phyloP scores from a whole-genome alignment of 169 alveolate genomes.

The Miamiensis avidus region DNA sequence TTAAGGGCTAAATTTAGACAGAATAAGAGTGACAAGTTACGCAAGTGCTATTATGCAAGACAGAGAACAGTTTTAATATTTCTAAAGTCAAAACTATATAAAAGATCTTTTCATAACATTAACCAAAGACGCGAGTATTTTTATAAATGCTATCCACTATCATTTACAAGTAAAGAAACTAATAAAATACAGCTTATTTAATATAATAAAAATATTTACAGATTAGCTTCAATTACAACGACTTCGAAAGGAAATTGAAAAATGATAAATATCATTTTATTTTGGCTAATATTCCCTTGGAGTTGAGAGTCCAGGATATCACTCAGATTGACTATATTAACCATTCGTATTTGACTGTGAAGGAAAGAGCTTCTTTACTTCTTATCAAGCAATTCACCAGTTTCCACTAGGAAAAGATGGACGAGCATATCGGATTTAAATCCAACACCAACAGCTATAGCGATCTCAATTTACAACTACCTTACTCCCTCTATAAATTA shows the following conservation, averaged over 20 bases:
- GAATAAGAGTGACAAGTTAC: not conserved
- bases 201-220: not conserved
- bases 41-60: not conserved
- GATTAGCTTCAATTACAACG: not conserved
- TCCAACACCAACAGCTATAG: not conserved
- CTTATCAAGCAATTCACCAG: not conserved
- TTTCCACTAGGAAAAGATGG: not conserved
- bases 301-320: not conserved
- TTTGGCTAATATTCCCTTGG: not conserved
- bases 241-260: slow-evolving; percentile 18
- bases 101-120: not conserved
- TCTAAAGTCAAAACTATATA: too few relatives aligned
- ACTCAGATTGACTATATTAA: not conserved
- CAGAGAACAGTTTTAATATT: too few relatives aligned
- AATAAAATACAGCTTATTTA: not conserved
- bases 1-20: not conserved
- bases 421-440: not conserved
- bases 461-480: not conserved
- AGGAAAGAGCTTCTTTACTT: slow-evolving; percentile 21
- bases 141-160: not conserved
- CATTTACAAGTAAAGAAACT: not conserved
- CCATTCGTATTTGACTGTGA: not conserved
- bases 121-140: not conserved
- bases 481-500: not conserved
- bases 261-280: slow-evolving; percentile 17